Evolutionary conservation across 495 filamentous ascomycete genomes (phyloP), one percentile per base, ranked within the genome.

Genomic region (Letharia columbiana): DNA sequence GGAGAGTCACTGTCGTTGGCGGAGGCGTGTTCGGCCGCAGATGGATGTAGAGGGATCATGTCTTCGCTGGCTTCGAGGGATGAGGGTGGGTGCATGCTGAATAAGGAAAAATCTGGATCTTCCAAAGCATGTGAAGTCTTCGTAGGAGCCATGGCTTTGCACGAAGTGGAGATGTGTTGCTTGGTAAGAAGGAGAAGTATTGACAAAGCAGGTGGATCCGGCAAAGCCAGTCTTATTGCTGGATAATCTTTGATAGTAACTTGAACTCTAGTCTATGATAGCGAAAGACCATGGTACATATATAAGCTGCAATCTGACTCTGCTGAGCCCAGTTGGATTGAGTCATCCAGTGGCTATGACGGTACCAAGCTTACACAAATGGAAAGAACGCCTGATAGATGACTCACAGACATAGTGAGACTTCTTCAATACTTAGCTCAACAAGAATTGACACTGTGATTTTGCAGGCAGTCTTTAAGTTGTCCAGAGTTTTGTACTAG

Each of bases 11-110:
- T 54, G 10, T 67, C 65, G 37, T 57, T 44, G 23, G 62, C n/a
- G 3, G 35, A 18, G 37, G 52, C n/a, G 35, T 10, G 7, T 59
- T 62, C 45, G 12, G 41, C 12, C 18, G 23, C n/a, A 9, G 28
- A 33, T 41, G 11, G 58, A n/a, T 69, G 42, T 5, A 59, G 52
- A 42, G 58, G n/a, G 15, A 66, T 50, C 45, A 66, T 66, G 45
- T 66, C 64, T 4, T 61, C 64, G 33, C 28, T 18, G 17, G 15
- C 42, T 49, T 49, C 18, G 3, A 50, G 15, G 17, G 57, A 23
- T 15, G 41, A 39, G 18, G 54, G 33, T 37, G 54, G 2, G 7
- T 17, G 11, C 54, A 57, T 57, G 17, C 18, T 20, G 17, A 33
- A 33, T 57, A 57, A 4, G 4, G 54, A 37, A 7, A 2, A 18